A percentile compares a stretch with the other conserved stretches of the same genome.
phyloP scores from a whole-genome alignment of 1,284 basidiomycete species.

The Flammula alnicola region DNA sequence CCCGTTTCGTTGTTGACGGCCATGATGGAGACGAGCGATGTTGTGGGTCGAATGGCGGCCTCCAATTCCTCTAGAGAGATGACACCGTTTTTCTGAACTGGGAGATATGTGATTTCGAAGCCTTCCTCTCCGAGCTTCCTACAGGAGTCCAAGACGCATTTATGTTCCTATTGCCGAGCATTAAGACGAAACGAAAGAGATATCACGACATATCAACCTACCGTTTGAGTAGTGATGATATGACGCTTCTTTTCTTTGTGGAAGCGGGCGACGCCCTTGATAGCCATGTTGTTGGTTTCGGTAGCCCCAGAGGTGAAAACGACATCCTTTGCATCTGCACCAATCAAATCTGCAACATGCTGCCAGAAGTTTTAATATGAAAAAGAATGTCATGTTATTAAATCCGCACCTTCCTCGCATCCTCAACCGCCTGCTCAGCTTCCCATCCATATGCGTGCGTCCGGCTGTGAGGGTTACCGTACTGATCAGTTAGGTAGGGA shows the following conservation, averaged over 20 bases:
- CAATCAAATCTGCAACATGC: constrained; percentile 91
- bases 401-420: constrained; percentile 74
- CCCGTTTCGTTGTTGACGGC: constrained; percentile 99
- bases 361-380: constrained; percentile 32
- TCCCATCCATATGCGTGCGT: constrained; percentile 99
- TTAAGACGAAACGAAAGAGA: constrained; percentile 9
- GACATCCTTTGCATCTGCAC: constrained; percentile 95
- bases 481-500: constrained; percentile 95
- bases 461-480: constrained; percentile 97
- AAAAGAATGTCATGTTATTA: neutral
- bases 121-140: constrained; percentile 95
- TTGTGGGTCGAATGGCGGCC: constrained; percentile 85
- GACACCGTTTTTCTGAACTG: constrained; percentile 88
- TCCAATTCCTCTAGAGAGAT: constrained; percentile 80
- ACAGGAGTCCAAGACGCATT: constrained; percentile 98
- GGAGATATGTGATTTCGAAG: constrained; percentile 97
- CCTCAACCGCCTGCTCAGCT: constrained; percentile 92
- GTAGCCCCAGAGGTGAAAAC: constrained; percentile 99
- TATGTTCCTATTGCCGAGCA: constrained; percentile 81
- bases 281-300: constrained; percentile 97
- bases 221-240: constrained; percentile 91
- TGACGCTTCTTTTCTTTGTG: constrained; percentile 90
- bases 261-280: constrained; percentile 97
- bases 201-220: constrained; percentile 42
- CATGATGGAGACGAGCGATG: constrained; percentile 95